Conservation (phyloP, 495 filamentous ascomycete genomes). For the Talaromyces borbonicus region DNA sequence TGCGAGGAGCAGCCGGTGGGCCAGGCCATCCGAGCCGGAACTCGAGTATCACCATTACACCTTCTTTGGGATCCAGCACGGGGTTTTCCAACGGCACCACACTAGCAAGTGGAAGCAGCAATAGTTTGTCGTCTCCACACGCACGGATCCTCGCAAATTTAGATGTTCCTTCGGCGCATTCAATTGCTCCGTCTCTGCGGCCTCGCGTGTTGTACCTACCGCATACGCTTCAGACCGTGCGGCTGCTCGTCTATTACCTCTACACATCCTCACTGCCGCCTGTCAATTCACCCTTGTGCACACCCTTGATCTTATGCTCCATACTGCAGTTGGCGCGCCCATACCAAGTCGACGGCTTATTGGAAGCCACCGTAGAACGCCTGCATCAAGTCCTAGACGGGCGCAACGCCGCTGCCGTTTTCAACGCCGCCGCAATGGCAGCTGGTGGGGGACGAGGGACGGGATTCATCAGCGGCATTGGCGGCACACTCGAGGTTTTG, state of each 20-base stretch:
- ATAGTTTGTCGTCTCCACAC: conserved; percentile 34
- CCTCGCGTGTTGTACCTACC: conserved; percentile 87
- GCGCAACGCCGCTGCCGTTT: conserved; percentile 89
- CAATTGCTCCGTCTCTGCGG: conserved; percentile 57
- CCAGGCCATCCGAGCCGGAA: conserved; percentile 46
- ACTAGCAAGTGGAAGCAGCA: conserved; percentile 23
- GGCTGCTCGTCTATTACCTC: conserved; percentile 80
- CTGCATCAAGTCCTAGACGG: conserved; percentile 86
- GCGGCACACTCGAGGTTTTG: conserved; percentile 35
- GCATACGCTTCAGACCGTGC: conserved; percentile 78
- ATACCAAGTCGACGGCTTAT: conserved; percentile 82
- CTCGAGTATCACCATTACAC: conserved; percentile 79
- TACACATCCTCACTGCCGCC: conserved; percentile 84
- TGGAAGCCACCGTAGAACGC: conserved; percentile 85
- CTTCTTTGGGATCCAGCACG: conserved; percentile 44
- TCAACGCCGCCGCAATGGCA: conserved; percentile 97
- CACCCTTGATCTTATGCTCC: conserved; percentile 90
- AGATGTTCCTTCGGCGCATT: conserved; percentile 36
- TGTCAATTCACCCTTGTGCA: conserved; percentile 67
- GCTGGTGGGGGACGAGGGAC: conserved; percentile 80
- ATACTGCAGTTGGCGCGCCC: conserved; percentile 88
- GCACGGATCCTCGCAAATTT: conserved; percentile 35
- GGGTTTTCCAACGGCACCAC: conserved; percentile 55
- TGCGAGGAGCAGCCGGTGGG: conserved; percentile 30
- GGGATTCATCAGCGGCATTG: conserved; percentile 33